phyloP scores from a whole-genome alignment of 495 filamentous ascomycete genomes.

The Chaetomium cochliodes region DNA sequence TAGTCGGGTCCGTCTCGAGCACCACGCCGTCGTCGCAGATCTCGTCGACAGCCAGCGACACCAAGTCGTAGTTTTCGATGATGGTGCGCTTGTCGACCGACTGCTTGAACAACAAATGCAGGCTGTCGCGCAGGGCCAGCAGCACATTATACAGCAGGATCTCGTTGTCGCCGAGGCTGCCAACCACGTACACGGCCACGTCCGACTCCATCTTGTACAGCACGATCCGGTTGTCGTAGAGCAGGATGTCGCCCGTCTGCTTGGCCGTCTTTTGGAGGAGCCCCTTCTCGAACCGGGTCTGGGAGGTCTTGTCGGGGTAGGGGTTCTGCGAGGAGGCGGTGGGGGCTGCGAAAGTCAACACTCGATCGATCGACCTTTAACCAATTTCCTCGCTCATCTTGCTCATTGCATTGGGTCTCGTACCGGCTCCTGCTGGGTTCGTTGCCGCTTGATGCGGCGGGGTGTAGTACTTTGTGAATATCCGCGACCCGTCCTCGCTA shows the following conservation, averaged over 20 bases:
- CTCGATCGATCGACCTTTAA: neutral
- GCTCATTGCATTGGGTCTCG: no score
- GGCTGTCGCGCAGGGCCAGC: slow-evolving; percentile 78
- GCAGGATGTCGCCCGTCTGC: slow-evolving; percentile 88
- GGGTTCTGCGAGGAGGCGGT: slow-evolving; percentile 54
- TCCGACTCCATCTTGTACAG: slow-evolving; percentile 98
- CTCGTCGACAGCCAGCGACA: slow-evolving; percentile 91
- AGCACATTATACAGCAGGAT: slow-evolving; percentile 93
- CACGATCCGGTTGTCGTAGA: slow-evolving; percentile 92
- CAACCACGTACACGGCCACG: slow-evolving; percentile 92
- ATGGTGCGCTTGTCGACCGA: slow-evolving; percentile 96
- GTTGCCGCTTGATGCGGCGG: slow-evolving; percentile 72
- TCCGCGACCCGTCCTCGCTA: slow-evolving; percentile 80
- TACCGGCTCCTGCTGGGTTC: slow-evolving; percentile 34
- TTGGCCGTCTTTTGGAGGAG: slow-evolving; percentile 95
- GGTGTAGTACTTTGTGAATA: slow-evolving; percentile 95
- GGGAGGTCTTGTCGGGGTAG: slow-evolving; percentile 86
- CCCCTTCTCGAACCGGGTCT: slow-evolving; percentile 94
- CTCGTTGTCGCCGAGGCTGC: slow-evolving; percentile 88
- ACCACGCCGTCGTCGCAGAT: slow-evolving; percentile 96
- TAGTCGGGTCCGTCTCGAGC: slow-evolving; percentile 90
- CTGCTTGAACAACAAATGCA: slow-evolving; percentile 91
- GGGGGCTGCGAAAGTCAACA: slow-evolving; percentile 19
- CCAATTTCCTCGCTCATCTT: no score
- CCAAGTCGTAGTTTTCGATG: slow-evolving; percentile 93